Base-by-base conservation (phyloP, 2,329 filamentous ascomycete genomes). In the Dactylellina cionopaga region DNA sequence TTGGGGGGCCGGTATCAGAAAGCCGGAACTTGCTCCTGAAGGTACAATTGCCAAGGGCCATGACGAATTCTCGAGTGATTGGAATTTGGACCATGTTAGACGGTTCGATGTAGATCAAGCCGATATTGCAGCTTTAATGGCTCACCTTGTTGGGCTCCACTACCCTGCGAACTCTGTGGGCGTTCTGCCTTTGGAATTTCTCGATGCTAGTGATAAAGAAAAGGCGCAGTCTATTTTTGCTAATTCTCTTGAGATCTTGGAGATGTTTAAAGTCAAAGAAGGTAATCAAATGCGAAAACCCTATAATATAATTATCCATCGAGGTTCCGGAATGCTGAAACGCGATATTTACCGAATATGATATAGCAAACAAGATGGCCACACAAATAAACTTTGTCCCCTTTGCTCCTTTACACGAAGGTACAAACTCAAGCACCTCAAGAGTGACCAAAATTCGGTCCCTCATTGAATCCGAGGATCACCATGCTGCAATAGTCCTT, bases 131-230 rank as follows among this genome's bases (percentile, higher is more conserved):
- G 91, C 95, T 6, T 85, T 99, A 69, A 99, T 99, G 95, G 89
- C 96, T 0, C 96, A 98, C 78, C 84, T 99, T 13, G 88, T 88
- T 51, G 95, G 95, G 2, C 82, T 94, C 10, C 90, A 94, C 75
- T 99, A 94, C 77, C 96, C 95, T 0, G 94, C 93, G 59, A 99
- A 99, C 79, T 98, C 94, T 0, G 95, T 99, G 1, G 95, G 95
- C 49, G 90, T 96, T 80, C 85, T 99, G 29, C 95, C 95, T 0
- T 82, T 99, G 27, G 86, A 91, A 0, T 99, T 90, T 79, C 82
- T 98, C 6, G 86, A 90, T 54, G 91, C 89, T 0, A 84, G 85
- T 76, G 84, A 88, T 6, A 85, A 87, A 56, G 88, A 92, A 74
- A 97, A 98, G 80, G 92, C 96, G 0, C 85, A 91, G 77, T 94